Evolutionary conservation across 306 rosid species (phyloP).

Genomic region (Trifolium subterraneum): DNA sequence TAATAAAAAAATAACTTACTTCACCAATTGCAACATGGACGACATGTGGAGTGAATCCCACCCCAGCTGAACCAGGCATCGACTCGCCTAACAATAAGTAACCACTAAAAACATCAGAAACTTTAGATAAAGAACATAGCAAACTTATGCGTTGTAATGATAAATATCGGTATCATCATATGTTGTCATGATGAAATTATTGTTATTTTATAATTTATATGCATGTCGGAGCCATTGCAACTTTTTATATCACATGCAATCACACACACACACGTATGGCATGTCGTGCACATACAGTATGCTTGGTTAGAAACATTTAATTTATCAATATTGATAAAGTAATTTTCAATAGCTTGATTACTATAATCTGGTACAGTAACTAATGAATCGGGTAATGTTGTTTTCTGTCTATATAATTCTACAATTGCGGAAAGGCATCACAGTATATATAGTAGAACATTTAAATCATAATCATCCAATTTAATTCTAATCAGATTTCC

Average conservation of each 20-base stretch:
- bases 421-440: neutral
- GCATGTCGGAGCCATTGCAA: neutral
- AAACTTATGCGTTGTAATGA: neutral
- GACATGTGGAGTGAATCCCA: conserved; percentile 89
- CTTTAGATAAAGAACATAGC: neutral
- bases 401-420: neutral
- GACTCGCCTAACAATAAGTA: conserved; percentile 66
- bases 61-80: conserved; percentile 83
- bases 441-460: neutral
- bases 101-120: conserved; percentile 42
- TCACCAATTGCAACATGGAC: conserved; percentile 83
- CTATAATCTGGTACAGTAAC: conserved; percentile 3
- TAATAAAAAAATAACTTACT: conserved; percentile 56
- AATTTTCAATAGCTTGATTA: neutral
- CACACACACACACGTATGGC: neutral
- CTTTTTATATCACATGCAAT: neutral
- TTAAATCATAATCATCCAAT: neutral
- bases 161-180: conserved; percentile 9
- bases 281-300: no score
- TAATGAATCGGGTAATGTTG: neutral
- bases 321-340: neutral
- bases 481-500: conserved; percentile 17
- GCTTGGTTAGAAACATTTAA: conserved; percentile 13
- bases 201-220: conserved; percentile 3
- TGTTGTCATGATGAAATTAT: conserved; percentile 2